Base-by-base conservation (phyloP, 2,329 filamentous ascomycete genomes). In the Leptographium wingfieldii region DNA sequence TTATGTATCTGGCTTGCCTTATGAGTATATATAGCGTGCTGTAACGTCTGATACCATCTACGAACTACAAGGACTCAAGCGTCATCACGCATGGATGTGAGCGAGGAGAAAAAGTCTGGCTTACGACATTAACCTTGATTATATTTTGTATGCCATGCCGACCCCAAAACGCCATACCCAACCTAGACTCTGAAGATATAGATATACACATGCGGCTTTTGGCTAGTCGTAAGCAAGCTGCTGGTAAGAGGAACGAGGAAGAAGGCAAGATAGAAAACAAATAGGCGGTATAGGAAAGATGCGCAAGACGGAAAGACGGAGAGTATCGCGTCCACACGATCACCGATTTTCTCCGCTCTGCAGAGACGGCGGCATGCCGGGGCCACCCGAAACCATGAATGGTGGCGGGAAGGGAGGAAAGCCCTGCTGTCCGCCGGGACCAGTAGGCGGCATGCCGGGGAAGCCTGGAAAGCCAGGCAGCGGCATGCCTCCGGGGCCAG, bases 381-480 rank as follows among this genome's bases (percentile, higher is more conserved):
- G 67, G 29, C 71, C 70, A 27, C 71, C 71, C 16, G 66, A 67
- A 55, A 48, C 72, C 73, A 55, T 72, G 68, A 27, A 63, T 9
- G 63, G 61, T 29, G 73, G 73, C 12, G 73, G 71, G 11, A 73
- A 71, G 3, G 67, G 69, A 5, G 73, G 73, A 61, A 76, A 76
- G 7, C 70, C 71, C 14, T 62, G 67, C 29, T 59, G 61, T 19
- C 65, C 66, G 9, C 22, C 29, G 22, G 66, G 64, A 19, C 63
- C 61, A 9, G 65, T 65, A 12, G 75, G 72, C 1, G 74, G 74
- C 68, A 78, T 74, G 56, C 72, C 73, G 3, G 76, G 74, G 62
- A 69, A 68, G 22, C 63, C 67, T 1, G 73, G 73, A 63, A 69
- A 69, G 51, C 57, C 57, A 55, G 63, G 64, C 25, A 74, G 73